These are phyloP conservation scores for Cladosporium sp. DNA, from an alignment of 2,329 filamentous ascomycete genomes.

Conservation along the genomic window DNA sequence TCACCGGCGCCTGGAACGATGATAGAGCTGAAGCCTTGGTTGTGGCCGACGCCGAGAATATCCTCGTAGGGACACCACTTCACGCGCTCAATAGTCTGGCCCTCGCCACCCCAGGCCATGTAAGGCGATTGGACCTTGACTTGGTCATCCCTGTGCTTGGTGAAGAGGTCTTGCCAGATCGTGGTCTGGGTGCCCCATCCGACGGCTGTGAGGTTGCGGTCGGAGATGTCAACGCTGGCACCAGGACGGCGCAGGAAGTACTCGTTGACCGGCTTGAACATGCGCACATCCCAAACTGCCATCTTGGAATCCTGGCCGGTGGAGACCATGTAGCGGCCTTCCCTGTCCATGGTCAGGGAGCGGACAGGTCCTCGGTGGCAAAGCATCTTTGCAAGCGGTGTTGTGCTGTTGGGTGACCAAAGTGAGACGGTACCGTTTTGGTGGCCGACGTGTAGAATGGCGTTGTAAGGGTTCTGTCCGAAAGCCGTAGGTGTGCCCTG, in stretches of 20 bases:
- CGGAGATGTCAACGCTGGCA: conserved; percentile 82
- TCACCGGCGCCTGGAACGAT: conserved; percentile 95
- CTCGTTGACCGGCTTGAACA: conserved; percentile 87
- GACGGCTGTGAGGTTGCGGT: conserved; percentile 82
- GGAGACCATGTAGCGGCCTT: conserved; percentile 94
- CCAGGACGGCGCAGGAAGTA: conserved; percentile 85
- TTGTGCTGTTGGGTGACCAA: conserved; percentile 90
- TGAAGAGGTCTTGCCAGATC: conserved; percentile 88
- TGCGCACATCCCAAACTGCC: conserved; percentile 94
- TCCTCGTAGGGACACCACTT: conserved; percentile 96
- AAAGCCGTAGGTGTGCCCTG: conserved; percentile 82
- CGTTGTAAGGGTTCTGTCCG: conserved; percentile 88
- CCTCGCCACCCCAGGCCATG: conserved; percentile 89
- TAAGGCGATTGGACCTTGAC: conserved; percentile 85
- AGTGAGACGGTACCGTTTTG: conserved; percentile 93
- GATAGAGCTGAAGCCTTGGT: conserved; percentile 83
- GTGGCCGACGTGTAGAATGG: conserved; percentile 87
- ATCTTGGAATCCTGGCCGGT: conserved; percentile 87
- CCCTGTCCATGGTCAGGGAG: conserved; percentile 79
- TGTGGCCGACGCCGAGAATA: conserved; percentile 81
- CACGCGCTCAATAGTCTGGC: conserved; percentile 75
- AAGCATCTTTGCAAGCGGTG: conserved; percentile 86
- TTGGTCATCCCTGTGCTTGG: conserved; percentile 63
- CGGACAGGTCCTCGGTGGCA: conserved; percentile 88
- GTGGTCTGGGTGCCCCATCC: conserved; percentile 88